Evolutionary conservation across 768 basidiomycete genomes (phyloP), one percentile per base, ranked within the genome.

Genomic region (Russula sp.): DNA sequence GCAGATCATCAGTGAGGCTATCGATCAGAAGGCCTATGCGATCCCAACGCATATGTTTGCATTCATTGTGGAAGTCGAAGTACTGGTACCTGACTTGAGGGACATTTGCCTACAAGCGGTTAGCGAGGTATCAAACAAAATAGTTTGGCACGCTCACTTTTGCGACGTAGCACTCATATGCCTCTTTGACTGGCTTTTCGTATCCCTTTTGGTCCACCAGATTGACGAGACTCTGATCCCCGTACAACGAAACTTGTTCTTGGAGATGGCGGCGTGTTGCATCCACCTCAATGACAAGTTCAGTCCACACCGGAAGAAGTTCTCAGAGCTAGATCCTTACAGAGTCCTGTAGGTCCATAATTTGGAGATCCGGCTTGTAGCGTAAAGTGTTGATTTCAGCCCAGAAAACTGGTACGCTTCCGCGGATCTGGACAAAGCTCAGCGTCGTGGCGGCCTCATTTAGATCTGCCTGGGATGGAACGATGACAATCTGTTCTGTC

Each of bases 1-100:
- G 73, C 39, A 94, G 75, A 66, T 91, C 88, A 35, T 87, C 83
- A 67, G 86, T 80, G 55, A 98, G 72, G 59, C 80, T 78, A 65
- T 93, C 91, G 49, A 95, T 82, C 45, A 99, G 80, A 16, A 93
- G 73, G 57, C 84, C 84, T 66, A 99, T 91, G 51, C 94, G 84
- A 72, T 99, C 93, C 86, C 93, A 99, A 47, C 91, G 87, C 88
- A 98, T 91, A 54, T 89, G 81, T 71, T 85, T 89, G 79, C 95
- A 98, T 74, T 98, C 94, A 64, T 83, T 86, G 73, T 98, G 96
- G 78, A 99, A 99, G 71, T 99, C 97, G 70, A 98, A 99, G 76
- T 98, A 97, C 66, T 89, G 80, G 71, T 99, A 99, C 69, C 84
- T 85, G 45, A 91, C 86, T 37, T 85, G 79, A 4, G 86, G 79